Evolutionary conservation across 352 stramenopile genomes (phyloP), one percentile per base, ranked within the genome.

Genomic region (Detonula confervacea): DNA sequence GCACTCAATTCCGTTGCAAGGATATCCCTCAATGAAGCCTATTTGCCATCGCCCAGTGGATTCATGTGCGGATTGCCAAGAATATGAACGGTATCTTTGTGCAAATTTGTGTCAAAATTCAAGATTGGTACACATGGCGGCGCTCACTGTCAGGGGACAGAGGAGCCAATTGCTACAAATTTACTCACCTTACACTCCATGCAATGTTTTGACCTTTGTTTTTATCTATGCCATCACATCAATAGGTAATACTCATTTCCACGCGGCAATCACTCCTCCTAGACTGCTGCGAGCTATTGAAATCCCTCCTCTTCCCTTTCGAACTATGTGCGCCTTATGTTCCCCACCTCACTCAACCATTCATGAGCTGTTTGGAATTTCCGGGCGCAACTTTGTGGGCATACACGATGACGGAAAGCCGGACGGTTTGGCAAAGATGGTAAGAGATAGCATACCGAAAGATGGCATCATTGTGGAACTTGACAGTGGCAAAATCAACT

Each of bases 361-460:
- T 94, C 54, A 90, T 89, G 78, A 89, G 80, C 20, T 91, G 81
- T 42, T 70, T 94, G n/a, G 87, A 94, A 47, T 94, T 94, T 73
- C 87, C 87, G 14, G 89, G 89, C 0, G 87, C 89, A n/a, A 91
- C 84, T 94, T 94, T 70, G 89, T 91, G 47, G 89, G 89, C 1
- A 93, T 94, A 71, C 85, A 94, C 49, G 84, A 92, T 70, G 83
- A 92, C 61, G 77, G 65, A 37, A 69, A 52, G 25, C n/a, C 59
- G 1, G 47, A 84, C 70, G 87, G 89, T 42, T 63, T 94, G 33
- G 87, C 89, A 22, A 79, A 73, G 24, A 77, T 62, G 22, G 87
- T 92, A 2, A 42, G 87, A 18, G 37, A 47, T n/a, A 83, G 76
- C 20, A 87, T 88, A 67, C 89, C 89, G 27, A 87, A 94, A 66